Evolutionary conservation across 257 asterid species (phyloP).

Genomic region (Solanum sparsipilum): DNA sequence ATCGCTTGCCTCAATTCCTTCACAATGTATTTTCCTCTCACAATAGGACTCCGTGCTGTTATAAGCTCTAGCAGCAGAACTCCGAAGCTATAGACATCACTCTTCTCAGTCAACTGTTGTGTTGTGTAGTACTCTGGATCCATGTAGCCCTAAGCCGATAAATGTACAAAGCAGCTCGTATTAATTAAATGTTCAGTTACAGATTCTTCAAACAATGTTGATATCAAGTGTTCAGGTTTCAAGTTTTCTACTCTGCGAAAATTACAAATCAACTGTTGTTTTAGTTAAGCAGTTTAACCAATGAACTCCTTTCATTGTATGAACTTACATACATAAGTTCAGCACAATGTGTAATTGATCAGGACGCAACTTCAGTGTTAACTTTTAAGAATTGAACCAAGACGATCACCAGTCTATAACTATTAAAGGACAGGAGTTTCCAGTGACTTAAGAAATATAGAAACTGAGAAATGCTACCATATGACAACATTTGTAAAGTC

Average conservation of each 20-base stretch:
- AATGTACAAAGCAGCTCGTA: not conserved
- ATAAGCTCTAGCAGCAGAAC: constrained; percentile 2
- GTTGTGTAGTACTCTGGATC: constrained; percentile 14
- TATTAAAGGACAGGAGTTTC: not conserved
- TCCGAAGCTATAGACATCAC: constrained; percentile 9
- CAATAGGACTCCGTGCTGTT: constrained; percentile 2
- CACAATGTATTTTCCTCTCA: constrained; percentile 2
- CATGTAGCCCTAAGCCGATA: constrained; percentile 1
- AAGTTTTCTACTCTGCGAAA: not conserved
- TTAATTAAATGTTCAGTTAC: not conserved
- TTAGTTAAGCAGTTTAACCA: not conserved
- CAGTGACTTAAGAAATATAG: not conserved
- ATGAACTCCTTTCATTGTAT: not conserved
- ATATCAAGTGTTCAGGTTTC: not conserved
- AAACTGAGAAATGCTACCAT: not conserved
- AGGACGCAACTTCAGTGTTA: not conserved
- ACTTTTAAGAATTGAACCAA: not conserved
- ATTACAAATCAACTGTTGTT: not conserved
- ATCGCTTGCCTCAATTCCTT: not conserved
- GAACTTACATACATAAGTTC: accelerated
- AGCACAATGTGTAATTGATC: not conserved
- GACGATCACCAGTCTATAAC: not conserved
- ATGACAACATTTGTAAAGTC: not conserved
- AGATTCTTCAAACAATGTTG: not conserved
- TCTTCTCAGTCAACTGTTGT: constrained; percentile 9